Conservation (phyloP, 495 filamentous ascomycete genomes). For the Aspergillus asperescens region DNA sequence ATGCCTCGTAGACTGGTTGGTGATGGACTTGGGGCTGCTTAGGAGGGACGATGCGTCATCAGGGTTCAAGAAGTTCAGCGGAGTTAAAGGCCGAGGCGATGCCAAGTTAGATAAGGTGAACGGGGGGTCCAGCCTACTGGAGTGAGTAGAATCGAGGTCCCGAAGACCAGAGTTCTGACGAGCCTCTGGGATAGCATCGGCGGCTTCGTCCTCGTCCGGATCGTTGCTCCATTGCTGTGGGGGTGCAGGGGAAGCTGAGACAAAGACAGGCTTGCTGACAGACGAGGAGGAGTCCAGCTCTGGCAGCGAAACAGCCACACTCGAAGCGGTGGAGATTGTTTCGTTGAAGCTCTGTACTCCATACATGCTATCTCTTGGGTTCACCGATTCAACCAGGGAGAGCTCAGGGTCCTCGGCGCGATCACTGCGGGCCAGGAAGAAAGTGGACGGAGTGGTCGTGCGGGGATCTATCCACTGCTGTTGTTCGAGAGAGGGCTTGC, state of each 20-base stretch:
- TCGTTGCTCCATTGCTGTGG: constrained; percentile 8
- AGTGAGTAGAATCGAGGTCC: constrained; percentile 18
- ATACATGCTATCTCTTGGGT: constrained; percentile 44
- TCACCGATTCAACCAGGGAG: constrained; percentile 20
- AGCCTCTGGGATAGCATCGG: constrained; percentile 26
- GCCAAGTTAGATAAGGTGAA: constrained; percentile 21
- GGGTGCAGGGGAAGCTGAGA: background rate
- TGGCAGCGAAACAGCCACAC: constrained; percentile 14
- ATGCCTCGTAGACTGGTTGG: constrained; percentile 44
- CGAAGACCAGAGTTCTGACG: constrained; percentile 36
- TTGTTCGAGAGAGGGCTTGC: constrained; percentile 32
- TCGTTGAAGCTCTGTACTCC: constrained; percentile 62
- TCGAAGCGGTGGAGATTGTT: constrained; percentile 33
- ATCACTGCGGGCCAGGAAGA: constrained; percentile 41
- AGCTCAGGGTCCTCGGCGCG: constrained; percentile 26
- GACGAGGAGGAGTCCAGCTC: constrained; percentile 12
- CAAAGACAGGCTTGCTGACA: constrained; percentile 6
- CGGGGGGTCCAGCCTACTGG: constrained; percentile 21
- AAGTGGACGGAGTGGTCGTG: constrained; percentile 39
- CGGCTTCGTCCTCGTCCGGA: constrained; percentile 29
- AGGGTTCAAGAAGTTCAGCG: constrained; percentile 35
- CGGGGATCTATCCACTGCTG: constrained; percentile 40
- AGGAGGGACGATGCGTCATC: constrained; percentile 45
- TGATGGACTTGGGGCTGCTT: constrained; percentile 49
- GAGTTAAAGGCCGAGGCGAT: constrained; percentile 42